phyloP scores from a whole-genome alignment of 2,329 filamentous ascomycete genomes.

The Cordyceps fumosorosea region DNA sequence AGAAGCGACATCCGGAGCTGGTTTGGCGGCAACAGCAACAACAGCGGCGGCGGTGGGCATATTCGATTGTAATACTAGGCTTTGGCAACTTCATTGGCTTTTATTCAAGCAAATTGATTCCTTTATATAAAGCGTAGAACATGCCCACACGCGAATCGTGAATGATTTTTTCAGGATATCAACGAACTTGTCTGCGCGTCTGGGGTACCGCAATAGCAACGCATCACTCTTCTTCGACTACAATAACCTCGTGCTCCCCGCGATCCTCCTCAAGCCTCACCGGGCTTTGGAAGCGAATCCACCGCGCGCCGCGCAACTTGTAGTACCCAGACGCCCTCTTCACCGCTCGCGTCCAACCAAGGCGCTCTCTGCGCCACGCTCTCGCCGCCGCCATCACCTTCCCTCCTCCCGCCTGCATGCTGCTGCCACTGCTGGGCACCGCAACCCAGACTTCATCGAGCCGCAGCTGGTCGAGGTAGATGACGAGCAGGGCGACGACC shows the following conservation, averaged over 20 bases:
- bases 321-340: constrained; percentile 35
- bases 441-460: constrained; percentile 41
- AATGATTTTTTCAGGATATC: too few species aligned
- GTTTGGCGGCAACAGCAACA: constrained; percentile 42
- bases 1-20: constrained; percentile 41
- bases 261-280: neutral
- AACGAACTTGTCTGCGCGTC: too few species aligned
- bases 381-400: constrained; percentile 18
- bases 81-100: neutral
- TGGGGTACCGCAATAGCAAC: too few species aligned
- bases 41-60: constrained; percentile 29
- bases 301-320: constrained; percentile 6
- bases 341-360: constrained; percentile 42
- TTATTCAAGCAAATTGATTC: neutral
- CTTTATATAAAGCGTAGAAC: neutral
- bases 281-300: constrained; percentile 9
- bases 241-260: neutral
- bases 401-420: neutral
- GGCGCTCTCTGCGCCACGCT: constrained; percentile 35
- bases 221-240: neutral
- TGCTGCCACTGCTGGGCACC: constrained; percentile 22
- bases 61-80: constrained; percentile 21
- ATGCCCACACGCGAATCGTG: too few species aligned
- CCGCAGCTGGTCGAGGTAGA: constrained; percentile 43
- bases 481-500: constrained; percentile 33